Evolutionary conservation across 2,329 filamentous ascomycete genomes (phyloP).

Genomic region (Diaporthe eres): DNA sequence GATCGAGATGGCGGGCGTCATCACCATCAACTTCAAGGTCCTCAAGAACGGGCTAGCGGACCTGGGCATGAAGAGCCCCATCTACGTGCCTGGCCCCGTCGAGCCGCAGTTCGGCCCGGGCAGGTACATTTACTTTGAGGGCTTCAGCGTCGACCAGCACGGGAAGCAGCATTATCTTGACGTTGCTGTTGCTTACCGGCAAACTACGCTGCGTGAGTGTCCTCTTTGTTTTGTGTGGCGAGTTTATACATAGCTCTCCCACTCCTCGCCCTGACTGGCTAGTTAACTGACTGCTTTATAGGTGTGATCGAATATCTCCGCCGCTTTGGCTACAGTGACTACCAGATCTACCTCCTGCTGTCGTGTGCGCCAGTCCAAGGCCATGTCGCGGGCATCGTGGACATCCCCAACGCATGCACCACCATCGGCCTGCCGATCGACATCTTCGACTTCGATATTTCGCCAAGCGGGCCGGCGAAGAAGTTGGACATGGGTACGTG

Average conservation of each 20-base stretch:
- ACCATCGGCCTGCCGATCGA: conserved; percentile 91
- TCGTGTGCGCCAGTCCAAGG: conserved; percentile 91
- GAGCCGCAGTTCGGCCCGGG: conserved; percentile 90
- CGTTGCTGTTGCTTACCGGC: conserved; percentile 86
- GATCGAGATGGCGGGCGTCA: conserved; percentile 94
- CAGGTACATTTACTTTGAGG: conserved; percentile 87
- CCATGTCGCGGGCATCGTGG: conserved; percentile 89
- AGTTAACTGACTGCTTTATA: conserved; percentile 37
- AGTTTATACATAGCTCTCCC: not conserved
- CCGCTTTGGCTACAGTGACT: conserved; percentile 77
- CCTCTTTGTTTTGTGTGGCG: conserved; percentile 14
- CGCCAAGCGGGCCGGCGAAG: conserved; percentile 70
- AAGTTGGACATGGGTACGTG: conserved; percentile 77
- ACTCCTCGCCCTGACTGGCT: too few relatives aligned
- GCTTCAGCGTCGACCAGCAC: conserved; percentile 89
- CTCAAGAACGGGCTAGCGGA: conserved; percentile 85
- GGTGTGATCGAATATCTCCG: conserved; percentile 84
- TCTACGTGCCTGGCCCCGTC: conserved; percentile 89
- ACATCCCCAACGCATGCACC: conserved; percentile 92
- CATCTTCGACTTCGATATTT: conserved; percentile 95
- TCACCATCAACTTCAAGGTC: conserved; percentile 91
- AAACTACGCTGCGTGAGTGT: conserved; percentile 75
- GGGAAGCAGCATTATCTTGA: conserved; percentile 94
- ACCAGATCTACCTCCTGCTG: conserved; percentile 89
- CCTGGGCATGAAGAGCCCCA: conserved; percentile 83